Evolutionary conservation across 2,329 filamentous ascomycete species (phyloP), one percentile per base, ranked within the genome.

Genomic region (Bipolaris victoriae): DNA sequence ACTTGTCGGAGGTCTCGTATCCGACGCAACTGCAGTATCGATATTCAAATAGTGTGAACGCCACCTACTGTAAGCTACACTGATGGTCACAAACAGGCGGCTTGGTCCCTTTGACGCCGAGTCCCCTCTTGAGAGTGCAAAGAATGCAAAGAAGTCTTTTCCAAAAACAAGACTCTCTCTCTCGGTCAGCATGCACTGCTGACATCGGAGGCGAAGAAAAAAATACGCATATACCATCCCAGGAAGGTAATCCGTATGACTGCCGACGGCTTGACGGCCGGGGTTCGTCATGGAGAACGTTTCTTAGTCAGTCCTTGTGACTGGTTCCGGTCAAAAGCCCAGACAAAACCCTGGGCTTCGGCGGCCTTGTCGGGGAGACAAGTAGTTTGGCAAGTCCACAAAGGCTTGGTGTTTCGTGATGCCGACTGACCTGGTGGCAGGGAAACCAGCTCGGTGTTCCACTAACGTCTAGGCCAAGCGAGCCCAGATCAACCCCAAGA

Each of bases 341-440:
- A 54, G 55, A 52, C 52, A 43, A 18, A 46, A 55, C 20, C 41
- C 52, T 50, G 51, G 56, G 58, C 29, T 50, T 57, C 51, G 45
- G 53, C 46, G 44, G 58, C 64, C 64, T 66, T 67, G 62, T 68
- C 58, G 51, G 49, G 53, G 55, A 45, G 52, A 52, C 53, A 37
- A 46, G 51, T 54, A 53, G 26, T 63, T 67, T 68, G 65, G 67
- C 67, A 69, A 64, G 65, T 63, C 3, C 62, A 65, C 65, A 60
- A 62, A 56, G 52, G 45, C 62, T 65, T 67, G 62, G 64, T 56
- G 52, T 51, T 40, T 60, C 45, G 55, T 52, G 55, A 46, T 43
- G 37, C 58, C 48, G 41, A 53, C 52, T 39, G 47, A 60, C 51
- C 55, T 60, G 54, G 57, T 45, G 37, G 50, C 46, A 47, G 39